A percentile compares a stretch with the other conserved stretches of the same genome.
Conservation (phyloP, 441 rosid genomes). For the Jatropha multifida region DNA sequence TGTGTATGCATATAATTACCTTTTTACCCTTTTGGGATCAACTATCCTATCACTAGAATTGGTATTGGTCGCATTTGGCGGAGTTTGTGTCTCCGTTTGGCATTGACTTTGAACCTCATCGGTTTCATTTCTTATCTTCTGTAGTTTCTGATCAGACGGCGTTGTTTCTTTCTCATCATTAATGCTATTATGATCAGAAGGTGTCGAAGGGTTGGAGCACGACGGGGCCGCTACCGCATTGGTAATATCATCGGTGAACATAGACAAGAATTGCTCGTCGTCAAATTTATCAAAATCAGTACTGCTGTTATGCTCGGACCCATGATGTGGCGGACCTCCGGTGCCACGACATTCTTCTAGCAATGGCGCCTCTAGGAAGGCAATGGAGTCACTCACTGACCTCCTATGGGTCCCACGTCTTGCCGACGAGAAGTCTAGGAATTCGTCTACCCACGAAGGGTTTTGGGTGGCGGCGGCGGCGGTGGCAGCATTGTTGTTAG, state of each 20-base stretch:
- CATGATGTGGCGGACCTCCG: not conserved
- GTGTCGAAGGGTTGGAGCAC: slow-evolving; percentile 44
- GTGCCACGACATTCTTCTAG: slow-evolving; percentile 41
- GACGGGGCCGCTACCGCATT: slow-evolving; percentile 31
- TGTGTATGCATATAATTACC: slow-evolving; percentile 31
- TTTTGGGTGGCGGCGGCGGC: slow-evolving; percentile 32
- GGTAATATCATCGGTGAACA: slow-evolving; percentile 53
- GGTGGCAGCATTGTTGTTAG: slow-evolving; percentile 16
- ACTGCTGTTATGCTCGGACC: slow-evolving; percentile 12
- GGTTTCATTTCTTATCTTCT: slow-evolving; percentile 35
- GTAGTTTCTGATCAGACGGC: slow-evolving; percentile 25
- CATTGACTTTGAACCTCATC: slow-evolving; percentile 51
- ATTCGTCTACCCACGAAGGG: slow-evolving; percentile 90
- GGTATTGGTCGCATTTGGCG: slow-evolving; percentile 23
- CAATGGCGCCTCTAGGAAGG: slow-evolving; percentile 49
- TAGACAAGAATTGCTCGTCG: slow-evolving; percentile 63
- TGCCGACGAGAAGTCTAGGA: slow-evolving; percentile 78
- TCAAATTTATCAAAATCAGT: slow-evolving; percentile 52
- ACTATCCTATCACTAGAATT: slow-evolving; percentile 27
- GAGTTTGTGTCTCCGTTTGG: slow-evolving; percentile 35
- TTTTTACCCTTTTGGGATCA: slow-evolving; percentile 67
- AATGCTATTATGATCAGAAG: slow-evolving; percentile 56
- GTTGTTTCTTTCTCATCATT: slow-evolving; percentile 44
- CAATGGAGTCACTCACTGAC: slow-evolving; percentile 71
- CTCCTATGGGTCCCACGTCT: slow-evolving; percentile 75